Evolutionary conservation across 768 basidiomycete genomes (phyloP), one percentile per base, ranked within the genome.

Genomic region (Naganishia randhawae): DNA sequence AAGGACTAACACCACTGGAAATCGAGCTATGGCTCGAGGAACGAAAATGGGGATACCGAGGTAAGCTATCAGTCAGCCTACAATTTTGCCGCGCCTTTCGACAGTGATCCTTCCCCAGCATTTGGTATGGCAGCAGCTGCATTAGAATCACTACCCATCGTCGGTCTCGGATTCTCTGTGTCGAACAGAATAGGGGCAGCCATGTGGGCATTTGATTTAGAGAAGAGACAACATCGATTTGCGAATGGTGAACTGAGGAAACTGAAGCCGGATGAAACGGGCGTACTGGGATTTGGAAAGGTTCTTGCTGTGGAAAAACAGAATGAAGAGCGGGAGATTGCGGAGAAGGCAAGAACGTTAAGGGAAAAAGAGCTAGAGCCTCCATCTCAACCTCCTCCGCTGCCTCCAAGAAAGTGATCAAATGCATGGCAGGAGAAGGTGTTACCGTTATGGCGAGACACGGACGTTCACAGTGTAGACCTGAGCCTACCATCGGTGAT

Each of bases 151-250:
- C 80, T 95, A 0, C 93, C 93, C 0, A 84, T 96, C 67, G 74
- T 92, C 3, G 93, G 93, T 0, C 80, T 95, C 5, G 79, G 89
- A 11, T 91, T 95, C 76, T 87, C 87, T 1, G 83, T 95, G 19
- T 92, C 91, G 0, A 94, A 95, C 76, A 84, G 91, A 7, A 85
- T 95, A 29, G 92, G 92, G 7, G 93, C 91, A 2, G 92, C 92
- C 0, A 95, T 96, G 93, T 96, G 92, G 74, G 76, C 76, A 19
- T 75, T 74, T 69, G 82, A 83, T 68, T 71, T 83, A 9, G 83
- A 83, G 66, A 83, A 83, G 65, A 72, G 82, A 11, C 82, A 83
- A 72, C 80, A 81, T 65, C 76, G 76, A 27, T 82, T 82, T 73
- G 76, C 78, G 11, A 76, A 71, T 27, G 77, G 77, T 0, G 75